Evolutionary conservation across 345 rosid genomes (phyloP).

Genomic region (Durio zibethinus): DNA sequence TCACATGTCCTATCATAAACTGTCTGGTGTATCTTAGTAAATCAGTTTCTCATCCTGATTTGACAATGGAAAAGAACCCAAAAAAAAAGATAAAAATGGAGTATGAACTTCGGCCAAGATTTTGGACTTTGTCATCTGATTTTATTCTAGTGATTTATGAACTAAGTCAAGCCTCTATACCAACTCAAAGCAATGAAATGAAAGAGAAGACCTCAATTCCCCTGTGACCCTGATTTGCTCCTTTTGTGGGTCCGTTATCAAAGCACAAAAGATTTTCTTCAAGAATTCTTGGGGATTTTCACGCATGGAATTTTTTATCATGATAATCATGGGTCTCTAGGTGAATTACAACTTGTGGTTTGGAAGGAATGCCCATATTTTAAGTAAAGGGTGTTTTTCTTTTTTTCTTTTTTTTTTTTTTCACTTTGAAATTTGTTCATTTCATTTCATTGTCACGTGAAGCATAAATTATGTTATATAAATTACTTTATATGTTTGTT

Average conservation of each 20-base stretch:
- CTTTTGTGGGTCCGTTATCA: slow-evolving; percentile 1
- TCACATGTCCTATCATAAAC: slow-evolving; percentile 2
- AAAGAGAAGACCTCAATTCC: not conserved
- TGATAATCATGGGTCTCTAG: slow-evolving; percentile 13
- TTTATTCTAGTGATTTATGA: not conserved
- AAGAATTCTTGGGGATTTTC: slow-evolving; percentile 7
- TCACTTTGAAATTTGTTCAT: not conserved
- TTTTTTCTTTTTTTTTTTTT: not conserved
- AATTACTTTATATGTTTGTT: not conserved
- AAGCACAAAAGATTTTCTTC: slow-evolving; percentile 3
- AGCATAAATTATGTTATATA: not conserved
- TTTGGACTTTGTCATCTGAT: not conserved
- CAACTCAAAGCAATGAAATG: not conserved
- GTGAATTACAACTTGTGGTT: not conserved
- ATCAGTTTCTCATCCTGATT: slow-evolving; percentile 1
- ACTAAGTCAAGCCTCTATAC: slow-evolving; percentile 1
- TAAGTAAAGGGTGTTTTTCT: not conserved
- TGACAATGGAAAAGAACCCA: not conserved
- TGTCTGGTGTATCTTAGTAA: not conserved
- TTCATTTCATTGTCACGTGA: not conserved
- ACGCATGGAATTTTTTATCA: slow-evolving; percentile 20
- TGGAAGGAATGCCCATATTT: not conserved
- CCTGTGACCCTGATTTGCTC: not conserved
- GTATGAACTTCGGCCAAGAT: not conserved
- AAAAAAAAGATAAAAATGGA: not conserved